Base-by-base conservation (phyloP, 495 filamentous ascomycete genomes). In the Durotheca rogersii region DNA sequence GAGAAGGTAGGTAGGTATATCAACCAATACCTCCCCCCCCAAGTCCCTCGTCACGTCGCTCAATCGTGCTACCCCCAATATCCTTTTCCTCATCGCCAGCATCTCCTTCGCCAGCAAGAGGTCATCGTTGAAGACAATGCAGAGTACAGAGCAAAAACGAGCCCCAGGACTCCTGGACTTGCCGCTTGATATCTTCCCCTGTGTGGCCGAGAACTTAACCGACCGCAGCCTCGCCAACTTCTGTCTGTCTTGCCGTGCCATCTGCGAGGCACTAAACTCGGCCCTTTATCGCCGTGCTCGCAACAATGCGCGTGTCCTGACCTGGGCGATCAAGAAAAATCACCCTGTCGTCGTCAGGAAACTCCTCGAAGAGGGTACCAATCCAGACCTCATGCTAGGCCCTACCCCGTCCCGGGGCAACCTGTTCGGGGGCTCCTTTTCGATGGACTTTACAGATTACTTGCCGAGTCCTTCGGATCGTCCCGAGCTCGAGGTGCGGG, bases 391-490 rank as follows among this genome's bases (percentile, higher is more conserved):
- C n/a, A n/a, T n/a, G n/a, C n/a, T n/a, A n/a, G n/a, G n/a, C n/a
- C n/a, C n/a, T n/a, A n/a, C n/a, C n/a, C n/a, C n/a, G n/a, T n/a
- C n/a, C n/a, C n/a, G n/a, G n/a, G n/a, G n/a, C n/a, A n/a, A n/a
- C n/a, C n/a, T n/a, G n/a, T n/a, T n/a, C n/a, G n/a, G n/a, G n/a
- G n/a, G n/a, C n/a, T n/a, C n/a, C n/a, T n/a, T n/a, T n/a, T n/a
- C n/a, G n/a, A n/a, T n/a, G n/a, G n/a, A n/a, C n/a, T n/a, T 97
- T 20, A 77, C 87, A 9, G 85, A 96, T 49, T 82, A 95, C 34
- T 76, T 99, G 5, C 94, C 94, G 3, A 87, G 82, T 43, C 94
- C 94, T 0, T 64, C 67, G 0, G 90, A 99, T 59, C 75, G 84
- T 27, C 84, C 86, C 3, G 86, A 90, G 57, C 80, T 89, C 1